These are phyloP conservation scores for Amanita brunnescens DNA, from an alignment of 768 basidiomycete genomes.

Conservation along the genomic window DNA sequence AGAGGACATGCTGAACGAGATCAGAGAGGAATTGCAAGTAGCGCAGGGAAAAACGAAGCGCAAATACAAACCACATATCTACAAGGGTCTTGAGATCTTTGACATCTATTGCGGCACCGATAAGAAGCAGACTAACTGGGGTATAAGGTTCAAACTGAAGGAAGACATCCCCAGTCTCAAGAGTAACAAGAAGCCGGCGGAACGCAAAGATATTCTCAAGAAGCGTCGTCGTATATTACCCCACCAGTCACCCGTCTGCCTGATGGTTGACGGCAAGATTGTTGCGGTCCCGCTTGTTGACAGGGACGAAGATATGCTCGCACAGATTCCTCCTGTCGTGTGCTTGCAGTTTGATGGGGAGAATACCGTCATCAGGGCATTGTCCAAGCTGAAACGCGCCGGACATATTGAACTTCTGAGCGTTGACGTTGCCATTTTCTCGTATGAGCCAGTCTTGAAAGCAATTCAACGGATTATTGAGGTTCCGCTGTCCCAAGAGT, in stretches of 20 bases:
- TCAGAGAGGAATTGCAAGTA: constrained; percentile 46
- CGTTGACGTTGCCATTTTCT: constrained; percentile 53
- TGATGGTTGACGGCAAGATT: constrained; percentile 39
- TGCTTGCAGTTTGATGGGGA: constrained; percentile 45
- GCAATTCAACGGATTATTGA: constrained; percentile 38
- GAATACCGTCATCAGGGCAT: constrained; percentile 25
- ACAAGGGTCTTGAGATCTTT: constrained; percentile 25
- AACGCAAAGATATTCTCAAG: constrained; percentile 29
- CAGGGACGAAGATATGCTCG: constrained; percentile 46
- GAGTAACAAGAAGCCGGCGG: constrained; percentile 16
- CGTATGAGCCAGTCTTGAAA: constrained; percentile 55
- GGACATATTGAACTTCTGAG: constrained; percentile 38
- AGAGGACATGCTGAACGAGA: constrained; percentile 53
- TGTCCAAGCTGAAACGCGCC: constrained; percentile 30
- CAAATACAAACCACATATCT: constrained; percentile 22
- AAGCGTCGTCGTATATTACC: constrained; percentile 35
- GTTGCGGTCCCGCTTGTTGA: constrained; percentile 45
- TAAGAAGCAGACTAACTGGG: constrained; percentile 26
- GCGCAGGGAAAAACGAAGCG: constrained; percentile 30
- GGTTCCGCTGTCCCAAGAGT: constrained; percentile 40
- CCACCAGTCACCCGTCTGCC: constrained; percentile 46
- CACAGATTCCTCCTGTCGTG: constrained; percentile 37
- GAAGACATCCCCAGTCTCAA: constrained; percentile 30
- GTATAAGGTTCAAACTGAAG: constrained; percentile 28
- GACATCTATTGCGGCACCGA: constrained; percentile 26